phyloP scores from a whole-genome alignment of 192 early-diverging fungal genomes.

The Mortierella alpina region DNA sequence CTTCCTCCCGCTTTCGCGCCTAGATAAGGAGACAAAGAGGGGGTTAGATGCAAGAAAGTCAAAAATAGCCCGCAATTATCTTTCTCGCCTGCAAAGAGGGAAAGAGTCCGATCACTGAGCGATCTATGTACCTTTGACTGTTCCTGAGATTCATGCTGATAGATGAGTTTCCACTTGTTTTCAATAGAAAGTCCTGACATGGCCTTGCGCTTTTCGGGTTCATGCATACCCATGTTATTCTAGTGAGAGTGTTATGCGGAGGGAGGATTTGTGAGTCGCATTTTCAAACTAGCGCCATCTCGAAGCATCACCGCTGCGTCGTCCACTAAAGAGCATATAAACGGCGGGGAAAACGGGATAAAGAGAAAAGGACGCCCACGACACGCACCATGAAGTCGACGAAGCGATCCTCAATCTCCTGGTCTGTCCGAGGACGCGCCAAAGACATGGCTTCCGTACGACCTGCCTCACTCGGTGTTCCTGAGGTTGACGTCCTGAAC shows the following conservation, averaged over 20 bases:
- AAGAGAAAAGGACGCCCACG: background rate
- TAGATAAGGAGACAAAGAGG: conserved; percentile 12
- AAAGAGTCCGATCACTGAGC: background rate
- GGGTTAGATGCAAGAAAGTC: background rate
- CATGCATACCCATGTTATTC: conserved; percentile 65
- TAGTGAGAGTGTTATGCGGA: conserved; percentile 5
- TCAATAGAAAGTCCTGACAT: conserved; percentile 62
- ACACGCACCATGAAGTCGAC: conserved; percentile 65
- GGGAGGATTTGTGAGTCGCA: background rate
- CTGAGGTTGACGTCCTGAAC: conserved; percentile 49
- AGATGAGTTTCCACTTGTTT: conserved; percentile 71
- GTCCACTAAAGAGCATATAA: background rate
- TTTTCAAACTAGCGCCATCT: background rate
- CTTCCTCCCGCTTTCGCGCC: conserved; percentile 41
- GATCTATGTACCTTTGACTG: conserved; percentile 34
- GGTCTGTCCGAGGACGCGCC: conserved; percentile 52
- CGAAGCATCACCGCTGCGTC: background rate
- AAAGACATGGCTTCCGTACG: conserved; percentile 21
- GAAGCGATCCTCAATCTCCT: conserved; percentile 65
- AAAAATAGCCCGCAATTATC: background rate
- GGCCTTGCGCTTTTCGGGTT: conserved; percentile 55
- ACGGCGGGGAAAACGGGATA: background rate
- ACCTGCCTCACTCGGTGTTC: conserved; percentile 41
- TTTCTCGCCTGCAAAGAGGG: background rate
- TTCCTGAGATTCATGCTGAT: conserved; percentile 60